Percentiles rank a stretch among this genome's conserved stretches.
These are phyloP conservation scores for Pelargonium citronellum DNA, from an alignment of 441 rosid genomes.

Conservation along the genomic window DNA sequence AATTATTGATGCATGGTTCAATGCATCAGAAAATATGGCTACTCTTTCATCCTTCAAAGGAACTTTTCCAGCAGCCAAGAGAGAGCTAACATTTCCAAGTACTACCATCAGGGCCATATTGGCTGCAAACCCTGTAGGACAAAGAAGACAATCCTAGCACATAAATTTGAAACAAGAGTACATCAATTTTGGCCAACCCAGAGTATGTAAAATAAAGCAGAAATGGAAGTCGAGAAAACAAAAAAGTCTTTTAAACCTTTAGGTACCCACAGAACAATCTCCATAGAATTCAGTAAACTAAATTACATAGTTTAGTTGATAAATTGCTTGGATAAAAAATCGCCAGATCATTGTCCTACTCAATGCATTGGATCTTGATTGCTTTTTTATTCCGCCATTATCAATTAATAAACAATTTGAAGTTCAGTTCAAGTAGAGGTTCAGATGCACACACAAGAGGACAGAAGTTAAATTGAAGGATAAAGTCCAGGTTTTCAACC, in stretches of 20 bases:
- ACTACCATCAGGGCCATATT: slow-evolving; percentile 95
- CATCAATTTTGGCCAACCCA: slow-evolving; percentile 23
- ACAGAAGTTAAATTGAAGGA: neutral
- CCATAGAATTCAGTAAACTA: slow-evolving; percentile 5
- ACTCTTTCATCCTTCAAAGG: slow-evolving; percentile 51
- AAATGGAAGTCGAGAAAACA: neutral
- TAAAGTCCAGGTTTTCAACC: neutral
- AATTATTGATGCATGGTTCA: slow-evolving; percentile 93
- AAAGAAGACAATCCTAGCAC: slow-evolving; percentile 86
- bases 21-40: slow-evolving; percentile 82
- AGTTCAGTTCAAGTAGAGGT: neutral
- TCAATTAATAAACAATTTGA: no score
- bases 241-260: neutral
- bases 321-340: neutral
- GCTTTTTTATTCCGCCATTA: neutral
- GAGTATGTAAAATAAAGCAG: neutral
- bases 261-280: slow-evolving; percentile 11
- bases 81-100: slow-evolving; percentile 68
- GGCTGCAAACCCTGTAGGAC: slow-evolving; percentile 96
- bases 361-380: neutral
- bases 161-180: slow-evolving; percentile 28
- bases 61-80: slow-evolving; percentile 41
- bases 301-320: neutral
- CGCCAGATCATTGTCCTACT: neutral
- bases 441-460: neutral